These are phyloP conservation scores for Chalaropsis thielavioides DNA, from an alignment of 2,329 filamentous ascomycete species.

Conservation along the genomic window DNA sequence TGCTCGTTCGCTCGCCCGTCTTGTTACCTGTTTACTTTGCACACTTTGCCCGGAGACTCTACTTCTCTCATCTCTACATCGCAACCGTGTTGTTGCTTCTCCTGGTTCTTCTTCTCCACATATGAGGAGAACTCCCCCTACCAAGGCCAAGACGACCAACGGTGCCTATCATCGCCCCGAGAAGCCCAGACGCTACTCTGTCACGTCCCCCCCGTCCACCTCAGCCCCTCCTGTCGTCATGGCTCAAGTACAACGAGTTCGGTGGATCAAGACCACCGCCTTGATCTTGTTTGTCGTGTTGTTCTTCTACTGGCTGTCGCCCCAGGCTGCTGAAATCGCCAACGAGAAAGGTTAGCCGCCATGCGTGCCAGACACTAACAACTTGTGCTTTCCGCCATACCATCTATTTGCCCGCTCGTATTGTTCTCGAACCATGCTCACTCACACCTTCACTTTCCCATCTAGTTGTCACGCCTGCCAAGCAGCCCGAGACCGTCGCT, in stretches of 20 bases:
- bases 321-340: slow-evolving; percentile 41
- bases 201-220: slow-evolving; percentile 29
- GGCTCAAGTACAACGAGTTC: slow-evolving; percentile 49
- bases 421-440: not conserved
- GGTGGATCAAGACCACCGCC: slow-evolving; percentile 51
- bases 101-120: not conserved
- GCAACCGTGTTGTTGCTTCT: not conserved
- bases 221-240: slow-evolving; percentile 31
- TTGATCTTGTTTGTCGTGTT: slow-evolving; percentile 46
- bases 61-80: not conserved
- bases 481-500: slow-evolving; percentile 1
- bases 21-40: not conserved
- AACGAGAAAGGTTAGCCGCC: slow-evolving; percentile 27
- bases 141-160: slow-evolving; percentile 46
- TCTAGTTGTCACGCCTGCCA: slow-evolving; percentile 1
- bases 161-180: slow-evolving; percentile 46
- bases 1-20: not conserved
- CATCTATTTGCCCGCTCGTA: not conserved
- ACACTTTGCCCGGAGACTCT: not conserved
- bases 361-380: slow-evolving; percentile 8
- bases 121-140: slow-evolving; percentile 53
- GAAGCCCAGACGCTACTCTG: slow-evolving; percentile 45
- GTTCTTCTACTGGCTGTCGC: slow-evolving; percentile 50
- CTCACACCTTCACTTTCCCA: not conserved
- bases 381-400: not conserved